Evolutionary conservation across 2,329 filamentous ascomycete species (phyloP), one percentile per base, ranked within the genome.

Genomic region (Ceratocystis huliohia): DNA sequence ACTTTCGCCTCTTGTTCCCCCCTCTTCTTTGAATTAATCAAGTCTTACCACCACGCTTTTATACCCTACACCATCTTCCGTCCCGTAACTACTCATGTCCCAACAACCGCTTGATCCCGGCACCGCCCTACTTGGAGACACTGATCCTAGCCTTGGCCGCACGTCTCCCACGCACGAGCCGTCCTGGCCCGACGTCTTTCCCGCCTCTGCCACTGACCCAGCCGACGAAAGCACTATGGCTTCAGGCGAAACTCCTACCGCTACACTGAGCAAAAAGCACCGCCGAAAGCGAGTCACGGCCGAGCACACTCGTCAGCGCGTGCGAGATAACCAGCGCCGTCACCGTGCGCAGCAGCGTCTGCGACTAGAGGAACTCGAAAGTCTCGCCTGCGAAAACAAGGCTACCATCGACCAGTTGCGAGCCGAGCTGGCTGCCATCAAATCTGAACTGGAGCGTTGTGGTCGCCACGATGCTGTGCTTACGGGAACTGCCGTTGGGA

Each of bases 321-420:
- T 80, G 17, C 78, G 79, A n/a, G 76, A 82, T 59, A 82, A 82
- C 69, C 79, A 82, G 70, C 77, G 80, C 48, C 76, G 79, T 28
- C 79, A 82, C 69, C 77, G 80, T 3, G 78, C 78, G 7, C 73
- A 77, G 37, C 74, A 76, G 53, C 77, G 75, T 61, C 73, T 74
- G 46, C 74, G 75, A 46, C 74, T 81, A 30, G 70, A 73, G 1
- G 66, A 68, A 1, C 69, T 74, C 0, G 73, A 73, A 62, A 48
- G 53, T 5, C 44, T 67, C 17, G 66, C 50, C 20, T 28, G 20
- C 3, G 41, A 61, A 61, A 69, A 65, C 44, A 50, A 53, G 37
- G 56, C 44, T 6, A 64, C 44, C 7, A 68, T 68, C 22, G 25
- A 30, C 15, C 41, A 25, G 41, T 57, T 68, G n/a, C 48, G 41